A percentile compares a stretch with the other conserved stretches of the same genome.
Conservation (phyloP, 2,329 filamentous ascomycete genomes). For the Colletotrichum spinosum region DNA sequence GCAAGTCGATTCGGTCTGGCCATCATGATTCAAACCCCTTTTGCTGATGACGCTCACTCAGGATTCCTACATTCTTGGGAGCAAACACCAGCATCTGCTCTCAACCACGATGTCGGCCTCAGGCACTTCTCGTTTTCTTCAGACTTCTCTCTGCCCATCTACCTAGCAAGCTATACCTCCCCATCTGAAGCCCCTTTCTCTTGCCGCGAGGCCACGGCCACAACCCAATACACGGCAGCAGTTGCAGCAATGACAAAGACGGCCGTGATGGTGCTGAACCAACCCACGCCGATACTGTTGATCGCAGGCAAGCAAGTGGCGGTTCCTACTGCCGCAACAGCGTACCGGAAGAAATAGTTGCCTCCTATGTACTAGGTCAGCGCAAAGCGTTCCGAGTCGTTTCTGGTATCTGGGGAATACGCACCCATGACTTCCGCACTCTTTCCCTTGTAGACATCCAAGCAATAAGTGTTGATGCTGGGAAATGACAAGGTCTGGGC, state of each 20-base stretch:
- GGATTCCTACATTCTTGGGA: too few species aligned
- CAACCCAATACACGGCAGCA: constrained; percentile 13
- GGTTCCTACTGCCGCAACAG: constrained; percentile 78
- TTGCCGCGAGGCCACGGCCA: constrained; percentile 5
- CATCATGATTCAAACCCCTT: too few species aligned
- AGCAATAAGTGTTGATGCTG: constrained; percentile 69
- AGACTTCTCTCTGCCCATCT: background rate
- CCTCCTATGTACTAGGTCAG: constrained; percentile 49
- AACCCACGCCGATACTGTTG: constrained; percentile 80
- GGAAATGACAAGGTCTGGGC: constrained; percentile 78
- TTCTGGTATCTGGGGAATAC: too few species aligned
- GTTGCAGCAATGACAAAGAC: constrained; percentile 17
- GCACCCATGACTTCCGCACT: constrained; percentile 17
- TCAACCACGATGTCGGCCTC: too few species aligned
- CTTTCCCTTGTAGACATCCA: constrained; percentile 31
- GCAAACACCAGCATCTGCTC: too few species aligned
- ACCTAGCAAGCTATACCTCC: background rate
- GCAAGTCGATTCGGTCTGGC: too few species aligned
- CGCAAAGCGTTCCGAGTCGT: too few species aligned
- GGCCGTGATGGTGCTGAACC: constrained; percentile 77
- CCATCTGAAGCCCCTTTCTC: background rate
- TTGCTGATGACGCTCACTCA: too few species aligned
- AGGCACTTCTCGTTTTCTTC: background rate
- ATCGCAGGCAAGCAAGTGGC: constrained; percentile 80
- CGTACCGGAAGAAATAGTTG: constrained; percentile 83